phyloP scores from a whole-genome alignment of 192 early-diverging fungal species.

The Podila epigama region DNA sequence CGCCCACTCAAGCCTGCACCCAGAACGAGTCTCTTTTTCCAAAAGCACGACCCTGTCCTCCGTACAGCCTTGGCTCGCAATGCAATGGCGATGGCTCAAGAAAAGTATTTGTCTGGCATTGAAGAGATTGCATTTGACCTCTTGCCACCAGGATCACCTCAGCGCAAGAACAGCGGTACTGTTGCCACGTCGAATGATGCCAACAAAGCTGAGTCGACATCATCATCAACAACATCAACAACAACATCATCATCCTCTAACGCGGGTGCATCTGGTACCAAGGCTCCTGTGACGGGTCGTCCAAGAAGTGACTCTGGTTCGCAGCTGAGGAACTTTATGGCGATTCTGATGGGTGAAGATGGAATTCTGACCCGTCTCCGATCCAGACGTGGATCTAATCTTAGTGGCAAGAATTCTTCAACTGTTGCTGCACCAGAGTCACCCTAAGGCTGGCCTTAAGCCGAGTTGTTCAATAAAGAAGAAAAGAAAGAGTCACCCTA shows the following conservation, averaged over 20 bases:
- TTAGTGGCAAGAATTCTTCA: background rate
- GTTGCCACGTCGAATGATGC: background rate
- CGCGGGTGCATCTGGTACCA: background rate
- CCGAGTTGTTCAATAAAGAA: background rate
- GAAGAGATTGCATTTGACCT: conserved; percentile 46
- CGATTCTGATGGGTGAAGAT: conserved; percentile 47
- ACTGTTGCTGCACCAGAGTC: background rate
- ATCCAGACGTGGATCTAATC: conserved; percentile 5
- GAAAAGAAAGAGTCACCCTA: background rate
- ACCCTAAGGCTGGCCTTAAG: background rate
- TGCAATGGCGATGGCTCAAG: conserved; percentile 37
- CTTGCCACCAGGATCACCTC: conserved; percentile 11
- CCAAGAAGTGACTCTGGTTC: conserved; percentile 31
- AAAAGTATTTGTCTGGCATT: conserved; percentile 46
- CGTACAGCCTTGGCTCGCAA: conserved; percentile 33
- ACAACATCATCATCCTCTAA: background rate
- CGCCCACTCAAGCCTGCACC: conserved; percentile 16
- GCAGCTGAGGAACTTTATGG: conserved; percentile 34
- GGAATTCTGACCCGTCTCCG: conserved; percentile 20
- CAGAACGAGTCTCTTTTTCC: conserved; percentile 44
- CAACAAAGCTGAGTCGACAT: too few species aligned
- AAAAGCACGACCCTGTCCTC: conserved; percentile 39
- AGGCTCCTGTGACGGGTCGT: conserved; percentile 8
- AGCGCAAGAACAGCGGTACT: background rate
- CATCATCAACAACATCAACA: background rate